phyloP scores from a whole-genome alignment of 1,284 basidiomycete genomes.

The Athelia psychrophila region DNA sequence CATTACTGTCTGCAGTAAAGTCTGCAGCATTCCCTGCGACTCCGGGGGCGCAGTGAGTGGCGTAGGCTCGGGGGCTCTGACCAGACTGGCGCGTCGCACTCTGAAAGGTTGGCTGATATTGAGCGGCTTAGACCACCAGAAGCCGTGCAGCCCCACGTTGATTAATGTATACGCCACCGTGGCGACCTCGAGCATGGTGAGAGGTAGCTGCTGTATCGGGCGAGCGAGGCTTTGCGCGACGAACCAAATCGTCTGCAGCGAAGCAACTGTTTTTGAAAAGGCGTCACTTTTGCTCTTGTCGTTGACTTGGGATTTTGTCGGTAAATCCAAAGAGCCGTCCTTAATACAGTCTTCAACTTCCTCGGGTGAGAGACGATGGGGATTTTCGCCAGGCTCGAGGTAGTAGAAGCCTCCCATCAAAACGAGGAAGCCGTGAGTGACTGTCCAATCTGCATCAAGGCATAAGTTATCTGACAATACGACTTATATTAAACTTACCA shows the following conservation, averaged over 20 bases:
- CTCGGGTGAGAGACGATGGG: not conserved
- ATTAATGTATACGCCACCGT: conserved; percentile 5
- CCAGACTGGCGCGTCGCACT: not conserved
- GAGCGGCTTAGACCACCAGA: conserved; percentile 11
- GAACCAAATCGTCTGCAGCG: conserved; percentile 8
- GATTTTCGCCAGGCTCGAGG: not conserved
- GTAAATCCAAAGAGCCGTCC: conserved; percentile 1
- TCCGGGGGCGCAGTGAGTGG: too few relatives aligned
- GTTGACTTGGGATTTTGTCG: not conserved
- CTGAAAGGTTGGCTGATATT: conserved; percentile 2
- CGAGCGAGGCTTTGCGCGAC: conserved; percentile 9
- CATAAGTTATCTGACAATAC: not conserved
- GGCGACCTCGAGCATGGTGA: conserved; percentile 8
- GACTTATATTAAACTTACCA: not conserved
- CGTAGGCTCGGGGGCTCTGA: not conserved
- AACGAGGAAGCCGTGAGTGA: conserved; percentile 5
- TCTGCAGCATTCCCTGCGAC: too few relatives aligned
- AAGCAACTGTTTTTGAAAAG: not conserved
- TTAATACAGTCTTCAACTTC: conserved; percentile 4
- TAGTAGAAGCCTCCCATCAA: conserved; percentile 6
- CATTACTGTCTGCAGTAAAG: not conserved
- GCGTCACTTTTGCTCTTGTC: not conserved
- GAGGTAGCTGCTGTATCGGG: not conserved
- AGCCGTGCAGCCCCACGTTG: not conserved
- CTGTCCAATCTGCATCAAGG: conserved; percentile 1